phyloP scores from a whole-genome alignment of 331 rosid species.

The Cydonia oblonga region DNA sequence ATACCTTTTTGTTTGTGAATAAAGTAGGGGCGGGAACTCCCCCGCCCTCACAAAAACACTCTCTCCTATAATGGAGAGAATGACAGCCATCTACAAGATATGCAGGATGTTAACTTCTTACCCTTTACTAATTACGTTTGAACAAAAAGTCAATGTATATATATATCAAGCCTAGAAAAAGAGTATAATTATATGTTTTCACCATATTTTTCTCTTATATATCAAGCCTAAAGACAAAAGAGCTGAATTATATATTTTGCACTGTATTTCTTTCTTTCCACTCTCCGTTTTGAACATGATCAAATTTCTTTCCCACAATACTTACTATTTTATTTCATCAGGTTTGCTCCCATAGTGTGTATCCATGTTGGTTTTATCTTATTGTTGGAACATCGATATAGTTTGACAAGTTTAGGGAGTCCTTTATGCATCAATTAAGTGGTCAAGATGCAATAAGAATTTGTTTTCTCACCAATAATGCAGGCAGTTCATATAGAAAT shows the following conservation, averaged over 20 bases:
- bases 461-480: not conserved
- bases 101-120: not conserved
- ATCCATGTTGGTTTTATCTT: not conserved
- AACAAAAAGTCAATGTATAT: not conserved
- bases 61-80: not conserved
- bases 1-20: not conserved
- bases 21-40: not conserved
- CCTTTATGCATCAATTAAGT: not conserved
- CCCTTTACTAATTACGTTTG: not conserved
- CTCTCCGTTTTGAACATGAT: not conserved
- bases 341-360: not conserved
- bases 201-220: not conserved
- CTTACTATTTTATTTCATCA: not conserved
- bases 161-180: not conserved
- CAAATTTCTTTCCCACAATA: not conserved
- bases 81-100: not conserved
- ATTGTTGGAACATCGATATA: not conserved
- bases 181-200: not conserved
- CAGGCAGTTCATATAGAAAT: not conserved
- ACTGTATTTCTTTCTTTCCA: not conserved
- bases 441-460: not conserved
- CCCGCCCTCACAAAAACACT: not conserved
- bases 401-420: not conserved
- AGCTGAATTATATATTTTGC: not conserved
- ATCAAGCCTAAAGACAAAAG: not conserved